Evolutionary conservation across 495 filamentous ascomycete species (phyloP).

Genomic region (Viridothelium virens): DNA sequence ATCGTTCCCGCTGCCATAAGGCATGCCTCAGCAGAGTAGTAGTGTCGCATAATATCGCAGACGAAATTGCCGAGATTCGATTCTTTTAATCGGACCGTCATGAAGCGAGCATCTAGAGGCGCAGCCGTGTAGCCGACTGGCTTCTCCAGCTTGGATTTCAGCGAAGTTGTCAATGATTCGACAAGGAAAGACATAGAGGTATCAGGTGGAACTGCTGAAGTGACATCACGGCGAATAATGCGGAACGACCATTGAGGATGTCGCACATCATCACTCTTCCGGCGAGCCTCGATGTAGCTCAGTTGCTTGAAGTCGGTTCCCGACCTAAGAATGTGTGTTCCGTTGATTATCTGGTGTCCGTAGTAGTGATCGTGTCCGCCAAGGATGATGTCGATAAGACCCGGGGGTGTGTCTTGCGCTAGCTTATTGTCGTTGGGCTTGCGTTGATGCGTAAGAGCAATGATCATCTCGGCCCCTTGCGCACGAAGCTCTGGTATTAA

Average conservation of each 20-base stretch:
- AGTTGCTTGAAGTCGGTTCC: slow-evolving; percentile 87
- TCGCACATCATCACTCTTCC: slow-evolving; percentile 35
- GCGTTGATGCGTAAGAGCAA: slow-evolving; percentile 76
- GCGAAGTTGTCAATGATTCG: slow-evolving; percentile 56
- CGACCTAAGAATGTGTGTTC: slow-evolving; percentile 70
- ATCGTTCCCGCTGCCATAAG: slow-evolving; percentile 87
- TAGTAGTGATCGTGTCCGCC: slow-evolving; percentile 92
- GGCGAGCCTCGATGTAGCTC: slow-evolving; percentile 70
- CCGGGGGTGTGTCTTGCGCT: slow-evolving; percentile 56
- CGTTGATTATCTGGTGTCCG: slow-evolving; percentile 63
- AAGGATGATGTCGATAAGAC: slow-evolving; percentile 72
- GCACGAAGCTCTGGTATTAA: slow-evolving; percentile 61
- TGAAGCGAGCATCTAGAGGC: slow-evolving; percentile 77
- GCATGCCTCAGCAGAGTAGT: slow-evolving; percentile 70
- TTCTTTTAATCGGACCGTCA: slow-evolving; percentile 66
- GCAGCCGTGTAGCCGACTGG: slow-evolving; percentile 73
- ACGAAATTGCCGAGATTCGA: slow-evolving; percentile 86
- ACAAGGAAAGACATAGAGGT: slow-evolving; percentile 49
- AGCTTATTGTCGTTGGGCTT: slow-evolving; percentile 74
- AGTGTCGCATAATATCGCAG: slow-evolving; percentile 78
- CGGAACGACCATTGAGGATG: slow-evolving; percentile 61
- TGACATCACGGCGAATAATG: slow-evolving; percentile 65
- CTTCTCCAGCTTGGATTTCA: slow-evolving; percentile 69
- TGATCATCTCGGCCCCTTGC: slow-evolving; percentile 70
- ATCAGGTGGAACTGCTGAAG: slow-evolving; percentile 58